These are phyloP conservation scores for Globisporangium spiculum DNA, from an alignment of 352 stramenopile species.

Conservation along the genomic window DNA sequence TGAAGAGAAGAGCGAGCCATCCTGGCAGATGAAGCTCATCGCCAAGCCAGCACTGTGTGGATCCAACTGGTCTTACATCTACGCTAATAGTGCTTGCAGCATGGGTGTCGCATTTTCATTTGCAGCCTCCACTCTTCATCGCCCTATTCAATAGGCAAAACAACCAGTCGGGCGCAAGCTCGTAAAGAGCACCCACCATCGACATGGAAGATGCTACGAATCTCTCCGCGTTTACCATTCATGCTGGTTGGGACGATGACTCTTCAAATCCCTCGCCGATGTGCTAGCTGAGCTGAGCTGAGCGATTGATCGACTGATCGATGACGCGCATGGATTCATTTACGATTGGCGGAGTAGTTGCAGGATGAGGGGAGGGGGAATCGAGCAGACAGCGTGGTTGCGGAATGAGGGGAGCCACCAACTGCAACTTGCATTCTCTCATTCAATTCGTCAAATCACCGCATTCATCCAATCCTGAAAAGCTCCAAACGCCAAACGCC, in stretches of 20 bases:
- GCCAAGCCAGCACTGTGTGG: neutral
- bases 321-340: neutral
- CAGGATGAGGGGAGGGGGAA: neutral
- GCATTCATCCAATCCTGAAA: constrained; percentile 15
- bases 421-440: constrained; percentile 31
- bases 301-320: no score
- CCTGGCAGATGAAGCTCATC: neutral
- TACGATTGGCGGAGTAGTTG: neutral
- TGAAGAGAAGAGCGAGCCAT: no score
- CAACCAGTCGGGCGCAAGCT: neutral
- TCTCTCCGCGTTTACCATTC: neutral
- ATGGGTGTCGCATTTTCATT: neutral
- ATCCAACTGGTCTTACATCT: neutral
- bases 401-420: constrained; percentile 7
- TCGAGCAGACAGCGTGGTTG: neutral
- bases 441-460: constrained; percentile 23
- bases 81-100: neutral
- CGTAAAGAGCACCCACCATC: neutral
- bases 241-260: no score
- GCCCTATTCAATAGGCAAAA: neutral
- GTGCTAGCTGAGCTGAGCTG: no score
- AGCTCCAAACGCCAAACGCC: neutral
- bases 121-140: neutral
- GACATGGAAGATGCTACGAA: neutral
- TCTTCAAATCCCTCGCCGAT: no score